Percentiles rank a stretch among this genome's conserved stretches.
Evolutionary conservation across 192 early-diverging fungal species (phyloP).

Genomic region (Backusella westeae): DNA sequence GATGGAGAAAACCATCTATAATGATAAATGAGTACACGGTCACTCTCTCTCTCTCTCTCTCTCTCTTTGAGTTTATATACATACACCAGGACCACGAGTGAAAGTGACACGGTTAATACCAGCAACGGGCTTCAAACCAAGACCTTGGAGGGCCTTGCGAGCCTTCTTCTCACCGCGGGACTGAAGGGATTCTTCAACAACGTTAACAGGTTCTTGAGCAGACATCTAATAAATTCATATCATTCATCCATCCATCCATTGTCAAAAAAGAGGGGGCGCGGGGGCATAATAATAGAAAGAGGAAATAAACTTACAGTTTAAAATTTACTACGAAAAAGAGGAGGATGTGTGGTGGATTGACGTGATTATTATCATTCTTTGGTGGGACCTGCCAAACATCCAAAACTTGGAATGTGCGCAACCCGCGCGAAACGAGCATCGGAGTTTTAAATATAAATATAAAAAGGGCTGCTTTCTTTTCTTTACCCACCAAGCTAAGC

Average conservation of each 20-base stretch:
- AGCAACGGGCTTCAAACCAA: conserved; percentile 83
- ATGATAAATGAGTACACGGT: not conserved
- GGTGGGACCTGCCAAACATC: no score
- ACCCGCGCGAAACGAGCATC: no score
- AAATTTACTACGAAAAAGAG: not conserved
- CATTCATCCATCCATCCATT: not conserved
- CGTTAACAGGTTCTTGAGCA: not conserved
- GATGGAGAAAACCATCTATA: conserved; percentile 79
- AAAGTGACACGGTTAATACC: conserved; percentile 91
- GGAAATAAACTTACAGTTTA: not conserved
- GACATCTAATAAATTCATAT: conserved; percentile 1
- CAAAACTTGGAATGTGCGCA: no score
- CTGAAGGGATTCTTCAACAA: conserved; percentile 43
- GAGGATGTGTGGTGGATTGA: not conserved
- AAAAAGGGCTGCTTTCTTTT: no score
- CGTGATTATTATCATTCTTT: not conserved
- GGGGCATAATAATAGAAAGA: not conserved
- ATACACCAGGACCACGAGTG: conserved; percentile 73
- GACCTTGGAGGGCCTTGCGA: conserved; percentile 91
- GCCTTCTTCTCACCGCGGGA: conserved; percentile 94
- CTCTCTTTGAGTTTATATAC: conserved; percentile 17
- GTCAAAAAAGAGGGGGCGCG: not conserved
- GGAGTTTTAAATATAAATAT: no score
- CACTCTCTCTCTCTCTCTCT: not conserved
- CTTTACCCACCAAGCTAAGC: no score